Conservation (phyloP, 2,329 filamentous ascomycete species). For the Septoria petroselini region DNA sequence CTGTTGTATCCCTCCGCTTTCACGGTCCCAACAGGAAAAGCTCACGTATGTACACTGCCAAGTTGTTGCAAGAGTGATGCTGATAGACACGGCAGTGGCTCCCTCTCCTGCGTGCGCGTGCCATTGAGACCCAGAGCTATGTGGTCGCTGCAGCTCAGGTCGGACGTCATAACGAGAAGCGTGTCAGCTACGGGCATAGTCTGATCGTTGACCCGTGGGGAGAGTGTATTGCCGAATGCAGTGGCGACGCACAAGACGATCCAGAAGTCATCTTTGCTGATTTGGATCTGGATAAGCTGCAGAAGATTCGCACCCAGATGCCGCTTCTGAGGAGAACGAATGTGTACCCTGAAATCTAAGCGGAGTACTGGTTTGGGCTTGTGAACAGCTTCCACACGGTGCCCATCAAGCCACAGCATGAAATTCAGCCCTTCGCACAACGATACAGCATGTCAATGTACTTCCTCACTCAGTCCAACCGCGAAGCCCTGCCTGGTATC, state of each 20-base stretch:
- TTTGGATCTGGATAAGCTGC: constrained; percentile 40
- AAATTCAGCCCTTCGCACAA: no score
- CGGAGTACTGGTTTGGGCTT: background rate
- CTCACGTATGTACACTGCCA: constrained; percentile 51
- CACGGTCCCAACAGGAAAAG: constrained; percentile 76
- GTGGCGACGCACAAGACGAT: constrained; percentile 46
- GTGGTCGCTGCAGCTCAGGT: constrained; percentile 81
- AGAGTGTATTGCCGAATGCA: constrained; percentile 63
- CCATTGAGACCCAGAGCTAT: constrained; percentile 86
- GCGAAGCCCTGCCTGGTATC: no score
- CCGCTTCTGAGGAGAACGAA: constrained; percentile 39
- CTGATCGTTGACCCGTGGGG: constrained; percentile 89
- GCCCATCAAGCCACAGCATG: no score
- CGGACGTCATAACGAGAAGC: constrained; percentile 69
- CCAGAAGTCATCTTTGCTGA: constrained; percentile 44
- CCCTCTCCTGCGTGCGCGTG: constrained; percentile 69
- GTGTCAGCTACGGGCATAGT: constrained; percentile 80
- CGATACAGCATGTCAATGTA: no score
- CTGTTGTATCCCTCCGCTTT: constrained; percentile 88
- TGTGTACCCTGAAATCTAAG: constrained; percentile 35
- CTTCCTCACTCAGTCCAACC: no score
- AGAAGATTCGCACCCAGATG: constrained; percentile 39
- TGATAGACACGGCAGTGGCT: constrained; percentile 57
- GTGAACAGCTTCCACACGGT: no score
- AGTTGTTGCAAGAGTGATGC: background rate